Evolutionary conservation across 768 basidiomycete genomes (phyloP), one percentile per base, ranked within the genome.

Genomic region (Collybia nuda): DNA sequence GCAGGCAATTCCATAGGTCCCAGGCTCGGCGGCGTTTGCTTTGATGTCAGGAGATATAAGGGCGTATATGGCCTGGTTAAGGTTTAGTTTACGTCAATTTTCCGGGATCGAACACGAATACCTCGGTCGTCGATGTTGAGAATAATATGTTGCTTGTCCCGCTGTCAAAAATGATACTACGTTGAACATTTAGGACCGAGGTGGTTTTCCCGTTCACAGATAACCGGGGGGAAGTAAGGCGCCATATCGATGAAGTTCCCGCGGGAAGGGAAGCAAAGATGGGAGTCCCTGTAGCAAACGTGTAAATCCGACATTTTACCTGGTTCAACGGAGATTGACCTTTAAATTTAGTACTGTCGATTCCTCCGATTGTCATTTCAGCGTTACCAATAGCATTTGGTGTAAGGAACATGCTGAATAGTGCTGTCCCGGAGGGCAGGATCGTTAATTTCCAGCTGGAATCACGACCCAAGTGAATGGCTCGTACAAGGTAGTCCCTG

Each of bases 61-160:
- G 22, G 80, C 73, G 57, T 82, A 79, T 48, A 83, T 78, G 7
- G 78, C 79, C 76, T 82, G 56, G 35, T 32, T 47, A 52, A 24
- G 29, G 46, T 38, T 37, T 9, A 54, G 38, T 42, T 28, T 26
- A 23, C 40, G 48, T 59, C 21, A 47, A 55, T 24, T 24, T 41
- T 50, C 43, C 22, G 50, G 32, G 43, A n/a, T 35, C 26, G 36
- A 39, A 18, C 40, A 19, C 37, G 58, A 54, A 53, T 56, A 75
- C 80, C 62, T 78, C 72, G 7, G 81, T 67, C 17, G 77, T 80
- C 36, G 62, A 59, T 18, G 77, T 75, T 38, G 74, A 68, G 50
- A 82, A 78, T 18, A 81, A 61, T 36, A 82, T 61, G 60, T 82
- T 83, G 57, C 78, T 79, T 19, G 80, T 82, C 28, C 82, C 79